Evolutionary conservation across 495 filamentous ascomycete genomes (phyloP).

Genomic region (Penicillium chermesinum): DNA sequence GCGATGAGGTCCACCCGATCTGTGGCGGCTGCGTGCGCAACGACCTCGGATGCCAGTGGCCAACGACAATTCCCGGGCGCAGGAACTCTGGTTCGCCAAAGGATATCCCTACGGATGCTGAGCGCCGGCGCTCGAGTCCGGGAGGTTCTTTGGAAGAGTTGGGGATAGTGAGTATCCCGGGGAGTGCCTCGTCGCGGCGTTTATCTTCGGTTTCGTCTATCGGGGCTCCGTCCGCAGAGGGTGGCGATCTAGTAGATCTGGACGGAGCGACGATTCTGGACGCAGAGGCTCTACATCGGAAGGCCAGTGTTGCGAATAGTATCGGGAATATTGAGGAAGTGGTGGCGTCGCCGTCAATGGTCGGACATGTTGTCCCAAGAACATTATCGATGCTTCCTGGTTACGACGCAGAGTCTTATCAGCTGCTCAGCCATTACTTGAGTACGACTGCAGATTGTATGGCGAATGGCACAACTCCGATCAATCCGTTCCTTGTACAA

Average conservation of each 20-base stretch:
- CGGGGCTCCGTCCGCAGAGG: slow-evolving; percentile 8
- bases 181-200: slow-evolving; percentile 12
- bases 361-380: slow-evolving; percentile 23
- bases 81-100: slow-evolving; percentile 9
- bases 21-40: slow-evolving; percentile 53
- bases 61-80: slow-evolving; percentile 17
- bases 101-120: neutral
- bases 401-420: slow-evolving; percentile 29
- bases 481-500: slow-evolving; percentile 36
- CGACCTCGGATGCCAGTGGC: slow-evolving; percentile 31
- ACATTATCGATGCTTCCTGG: slow-evolving; percentile 33
- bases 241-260: neutral
- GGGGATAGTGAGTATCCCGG: slow-evolving; percentile 5
- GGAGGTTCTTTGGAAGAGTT: slow-evolving; percentile 8
- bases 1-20: slow-evolving; percentile 73
- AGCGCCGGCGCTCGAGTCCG: slow-evolving; percentile 6
- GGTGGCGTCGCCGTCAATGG: slow-evolving; percentile 5
- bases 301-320: neutral
- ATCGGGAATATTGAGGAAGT: neutral
- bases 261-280: neutral
- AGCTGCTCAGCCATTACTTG: slow-evolving; percentile 34
- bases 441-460: slow-evolving; percentile 35
- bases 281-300: neutral
- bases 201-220: slow-evolving; percentile 15
- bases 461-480: slow-evolving; percentile 35